phyloP scores from a whole-genome alignment of 768 basidiomycete genomes.

The Boletus sensibilis region DNA sequence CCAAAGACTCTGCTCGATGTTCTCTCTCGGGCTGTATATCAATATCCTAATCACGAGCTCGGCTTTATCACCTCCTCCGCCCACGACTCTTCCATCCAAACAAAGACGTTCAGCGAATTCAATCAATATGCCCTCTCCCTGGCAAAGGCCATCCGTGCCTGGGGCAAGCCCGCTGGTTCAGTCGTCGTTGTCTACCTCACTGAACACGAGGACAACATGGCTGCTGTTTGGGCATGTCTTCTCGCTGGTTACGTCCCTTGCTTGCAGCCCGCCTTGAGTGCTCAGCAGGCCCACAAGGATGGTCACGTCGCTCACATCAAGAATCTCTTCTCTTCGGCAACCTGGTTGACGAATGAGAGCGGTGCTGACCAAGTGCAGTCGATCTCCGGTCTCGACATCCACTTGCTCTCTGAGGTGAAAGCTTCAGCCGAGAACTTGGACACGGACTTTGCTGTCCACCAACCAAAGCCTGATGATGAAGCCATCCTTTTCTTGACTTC shows the following conservation, averaged over 20 bases:
- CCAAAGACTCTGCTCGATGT: slow-evolving; percentile 24
- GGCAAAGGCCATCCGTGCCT: slow-evolving; percentile 21
- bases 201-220: slow-evolving; percentile 36
- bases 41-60: slow-evolving; percentile 27
- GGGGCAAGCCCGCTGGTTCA: slow-evolving; percentile 28
- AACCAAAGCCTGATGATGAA: slow-evolving; percentile 29
- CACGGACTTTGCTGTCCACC: slow-evolving; percentile 18
- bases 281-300: slow-evolving; percentile 23
- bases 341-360: slow-evolving; percentile 31
- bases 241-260: slow-evolving; percentile 33
- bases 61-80: slow-evolving; percentile 26
- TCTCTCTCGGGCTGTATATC: slow-evolving; percentile 19
- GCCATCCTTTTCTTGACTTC: slow-evolving; percentile 40
- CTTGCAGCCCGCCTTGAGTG: slow-evolving; percentile 34
- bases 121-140: slow-evolving; percentile 15
- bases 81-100: slow-evolving; percentile 30
- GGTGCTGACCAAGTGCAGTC: slow-evolving; percentile 27
- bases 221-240: slow-evolving; percentile 32
- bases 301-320: slow-evolving; percentile 28
- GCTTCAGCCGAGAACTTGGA: slow-evolving; percentile 6
- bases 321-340: slow-evolving; percentile 30
- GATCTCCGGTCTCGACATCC: slow-evolving; percentile 28
- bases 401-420: slow-evolving; percentile 24
- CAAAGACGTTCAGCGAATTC: slow-evolving; percentile 25
- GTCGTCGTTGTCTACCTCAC: slow-evolving; percentile 31